These are phyloP conservation scores for Paramarasmius palmivorus DNA, from an alignment of 1,284 basidiomycete species.

Conservation along the genomic window DNA sequence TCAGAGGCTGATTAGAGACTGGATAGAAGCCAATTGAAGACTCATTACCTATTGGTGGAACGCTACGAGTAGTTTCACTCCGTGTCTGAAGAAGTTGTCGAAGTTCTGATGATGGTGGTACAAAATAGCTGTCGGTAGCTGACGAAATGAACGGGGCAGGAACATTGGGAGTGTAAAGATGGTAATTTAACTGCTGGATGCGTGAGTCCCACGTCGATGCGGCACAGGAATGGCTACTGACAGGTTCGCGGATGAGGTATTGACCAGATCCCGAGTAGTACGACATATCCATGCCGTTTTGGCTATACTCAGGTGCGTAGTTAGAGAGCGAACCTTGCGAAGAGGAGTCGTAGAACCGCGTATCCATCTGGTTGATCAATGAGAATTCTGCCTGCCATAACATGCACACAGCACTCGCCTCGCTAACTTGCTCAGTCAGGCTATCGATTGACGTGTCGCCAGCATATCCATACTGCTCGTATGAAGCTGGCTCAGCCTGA, in stretches of 20 bases:
- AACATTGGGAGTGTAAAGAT: conserved; percentile 78
- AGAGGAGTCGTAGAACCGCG: conserved; percentile 37
- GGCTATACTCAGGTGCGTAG: conserved; percentile 21
- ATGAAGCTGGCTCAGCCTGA: conserved; percentile 17
- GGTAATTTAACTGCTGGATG: conserved; percentile 76
- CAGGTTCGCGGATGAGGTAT: conserved; percentile 67
- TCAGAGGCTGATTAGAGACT: conserved; percentile 31
- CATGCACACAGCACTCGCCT: conserved; percentile 23
- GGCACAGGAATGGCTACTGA: conserved; percentile 35
- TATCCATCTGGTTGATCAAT: conserved; percentile 24
- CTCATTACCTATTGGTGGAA: conserved; percentile 22
- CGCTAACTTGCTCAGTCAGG: conserved; percentile 33
- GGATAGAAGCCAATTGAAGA: background rate
- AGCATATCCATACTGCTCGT: conserved; percentile 35
- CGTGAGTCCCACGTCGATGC: background rate
- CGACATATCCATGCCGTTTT: conserved; percentile 36
- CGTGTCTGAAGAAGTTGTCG: conserved; percentile 82
- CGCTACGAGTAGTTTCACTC: conserved; percentile 68
- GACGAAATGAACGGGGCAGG: conserved; percentile 56
- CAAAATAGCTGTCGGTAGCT: conserved; percentile 56
- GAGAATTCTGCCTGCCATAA: too few relatives aligned
- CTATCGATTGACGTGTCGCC: conserved; percentile 22
- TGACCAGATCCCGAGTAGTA: conserved; percentile 56
- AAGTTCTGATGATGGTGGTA: conserved; percentile 62
- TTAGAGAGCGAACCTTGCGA: conserved; percentile 34